These are phyloP conservation scores for Sphaerosporella brunnea DNA, from an alignment of 495 filamentous ascomycete species.

Conservation along the genomic window DNA sequence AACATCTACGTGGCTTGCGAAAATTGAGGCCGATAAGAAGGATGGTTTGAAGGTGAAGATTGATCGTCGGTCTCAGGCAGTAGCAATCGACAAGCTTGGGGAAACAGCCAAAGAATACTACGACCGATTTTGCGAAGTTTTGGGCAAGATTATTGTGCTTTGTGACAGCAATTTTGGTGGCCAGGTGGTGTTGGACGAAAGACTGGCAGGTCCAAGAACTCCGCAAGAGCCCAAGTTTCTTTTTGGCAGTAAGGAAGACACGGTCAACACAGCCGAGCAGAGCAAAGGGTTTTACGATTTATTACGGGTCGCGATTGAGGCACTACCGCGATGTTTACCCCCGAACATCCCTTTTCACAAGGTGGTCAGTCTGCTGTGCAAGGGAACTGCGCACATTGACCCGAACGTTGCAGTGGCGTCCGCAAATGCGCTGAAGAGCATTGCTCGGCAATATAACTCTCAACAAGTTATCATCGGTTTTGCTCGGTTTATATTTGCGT, in stretches of 20 bases:
- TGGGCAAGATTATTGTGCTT: slow-evolving; percentile 86
- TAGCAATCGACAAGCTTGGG: slow-evolving; percentile 51
- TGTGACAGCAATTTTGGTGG: slow-evolving; percentile 95
- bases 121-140: slow-evolving; percentile 74
- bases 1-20: slow-evolving; percentile 37
- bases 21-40: slow-evolving; percentile 26
- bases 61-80: slow-evolving; percentile 52
- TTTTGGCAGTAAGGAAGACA: slow-evolving; percentile 59
- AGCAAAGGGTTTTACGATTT: slow-evolving; percentile 93
- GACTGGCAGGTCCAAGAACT: slow-evolving; percentile 80
- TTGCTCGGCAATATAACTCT: slow-evolving; percentile 80
- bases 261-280: slow-evolving; percentile 54
- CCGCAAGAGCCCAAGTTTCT: slow-evolving; percentile 88
- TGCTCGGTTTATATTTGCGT: slow-evolving; percentile 91
- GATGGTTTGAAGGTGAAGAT: slow-evolving; percentile 24
- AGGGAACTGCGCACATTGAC: slow-evolving; percentile 89
- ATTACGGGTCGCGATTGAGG: slow-evolving; percentile 86
- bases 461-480: slow-evolving; percentile 96
- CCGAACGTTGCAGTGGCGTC: slow-evolving; percentile 83
- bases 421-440: slow-evolving; percentile 80
- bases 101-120: slow-evolving; percentile 71
- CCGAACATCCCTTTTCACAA: slow-evolving; percentile 83
- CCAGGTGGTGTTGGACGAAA: slow-evolving; percentile 86
- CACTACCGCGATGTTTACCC: slow-evolving; percentile 79
- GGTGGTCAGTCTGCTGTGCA: slow-evolving; percentile 87